Evolutionary conservation across 2,329 filamentous ascomycete species (phyloP), one percentile per base, ranked within the genome.

Genomic region (Akanthomyces uredinophilus): DNA sequence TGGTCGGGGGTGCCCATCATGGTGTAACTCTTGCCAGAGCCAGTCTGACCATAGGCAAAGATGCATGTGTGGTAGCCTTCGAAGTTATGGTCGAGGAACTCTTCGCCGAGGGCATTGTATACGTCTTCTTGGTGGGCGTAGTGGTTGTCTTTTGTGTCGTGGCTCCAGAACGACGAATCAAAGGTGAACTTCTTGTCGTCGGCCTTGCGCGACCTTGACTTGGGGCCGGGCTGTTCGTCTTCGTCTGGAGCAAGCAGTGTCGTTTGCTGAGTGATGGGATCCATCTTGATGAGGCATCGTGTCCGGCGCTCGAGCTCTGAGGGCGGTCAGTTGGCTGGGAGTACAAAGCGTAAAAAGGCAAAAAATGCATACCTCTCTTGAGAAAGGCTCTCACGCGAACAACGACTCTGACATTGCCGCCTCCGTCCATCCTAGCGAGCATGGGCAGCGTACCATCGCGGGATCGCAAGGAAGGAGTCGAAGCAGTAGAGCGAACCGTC

Each of bases 1-100:
- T 96, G 86, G 35, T 95, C 90, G 6, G 88, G 82, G 1, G 83
- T 87, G 49, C 95, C 95, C 95, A 99, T 99, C 87, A 90, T 99
- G 47, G 95, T 97, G 77, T 98, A 99, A 73, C 91, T 96, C 80
- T 99, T 99, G 57, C 95, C 95, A 0, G 93, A 96, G 27, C 95
- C 95, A 0, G 95, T 99, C 79, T 99, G 95, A 13, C 95, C 95
- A 71, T 99, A 98, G 64, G 95, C 95, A 72, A 99, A 98, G 68
- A 99, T 99, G 75, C 95, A 99, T 0, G 95, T 99, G 77, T 99
- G 94, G 78, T 99, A 99, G 66, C 95, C 95, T 73, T 97, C 93
- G 70, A 99, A 99, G 78, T 99, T 99, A 82, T 99, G 95, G 75
- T 99, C 95, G 65, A 99, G 83, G 68, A 99, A 98, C 72, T 98